These are phyloP conservation scores for Kazachstania sp. DNA, from an alignment of 1,139 yeast genomes.

Conservation along the genomic window DNA sequence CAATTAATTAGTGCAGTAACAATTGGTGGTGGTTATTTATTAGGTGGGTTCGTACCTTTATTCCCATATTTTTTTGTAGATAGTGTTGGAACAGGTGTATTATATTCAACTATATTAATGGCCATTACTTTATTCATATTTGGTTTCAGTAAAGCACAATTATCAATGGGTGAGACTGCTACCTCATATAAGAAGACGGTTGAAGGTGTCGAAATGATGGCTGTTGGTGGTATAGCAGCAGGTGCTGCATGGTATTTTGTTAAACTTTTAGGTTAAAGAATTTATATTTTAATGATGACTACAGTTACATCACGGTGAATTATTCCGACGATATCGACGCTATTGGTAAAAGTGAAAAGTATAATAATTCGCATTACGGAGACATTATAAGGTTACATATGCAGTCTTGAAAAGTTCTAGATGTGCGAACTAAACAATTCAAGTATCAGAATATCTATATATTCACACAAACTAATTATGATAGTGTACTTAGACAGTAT, in stretches of 20 bases:
- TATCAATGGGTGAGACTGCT: conserved; percentile 76
- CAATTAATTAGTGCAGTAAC: conserved; percentile 67
- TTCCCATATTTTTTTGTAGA: conserved; percentile 69
- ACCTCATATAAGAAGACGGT: conserved; percentile 49
- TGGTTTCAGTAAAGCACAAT: conserved; percentile 76
- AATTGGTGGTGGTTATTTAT: conserved; percentile 64
- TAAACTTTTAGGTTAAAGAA: conserved; percentile 46
- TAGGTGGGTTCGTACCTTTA: conserved; percentile 73
- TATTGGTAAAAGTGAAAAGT: too few relatives aligned
- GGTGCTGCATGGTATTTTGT: conserved; percentile 95
- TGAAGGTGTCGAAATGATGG: conserved; percentile 86
- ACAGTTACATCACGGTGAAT: too few relatives aligned
- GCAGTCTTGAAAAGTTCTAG: too few relatives aligned
- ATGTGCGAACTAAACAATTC: too few relatives aligned
- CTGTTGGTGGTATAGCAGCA: conserved; percentile 92
- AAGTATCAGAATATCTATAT: too few relatives aligned
- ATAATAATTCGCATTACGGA: too few relatives aligned
- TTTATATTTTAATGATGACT: not conserved
- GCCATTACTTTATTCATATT: conserved; percentile 74
- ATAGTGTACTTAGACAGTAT: too few relatives aligned
- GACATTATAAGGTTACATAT: too few relatives aligned
- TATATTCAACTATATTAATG: conserved; percentile 75
- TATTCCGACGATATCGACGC: too few relatives aligned
- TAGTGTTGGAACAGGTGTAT: conserved; percentile 67
- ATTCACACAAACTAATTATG: too few relatives aligned